A percentile compares a stretch with the other conserved stretches of the same genome.
Evolutionary conservation across 345 rosid species (phyloP).

Genomic region (Gossypium turneri): DNA sequence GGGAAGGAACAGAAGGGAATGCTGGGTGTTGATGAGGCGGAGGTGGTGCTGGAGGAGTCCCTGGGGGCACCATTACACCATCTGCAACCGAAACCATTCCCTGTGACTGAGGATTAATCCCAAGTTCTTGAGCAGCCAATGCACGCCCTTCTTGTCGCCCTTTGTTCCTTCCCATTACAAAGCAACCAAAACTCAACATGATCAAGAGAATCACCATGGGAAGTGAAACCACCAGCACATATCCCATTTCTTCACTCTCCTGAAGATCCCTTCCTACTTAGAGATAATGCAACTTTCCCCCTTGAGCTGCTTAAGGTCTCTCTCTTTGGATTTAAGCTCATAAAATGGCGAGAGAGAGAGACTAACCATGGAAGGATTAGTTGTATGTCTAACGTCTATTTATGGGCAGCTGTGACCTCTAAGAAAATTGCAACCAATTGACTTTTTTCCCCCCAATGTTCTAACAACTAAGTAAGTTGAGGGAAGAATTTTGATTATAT

Average conservation of each 20-base stretch:
- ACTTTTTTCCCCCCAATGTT: not conserved
- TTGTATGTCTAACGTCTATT: not conserved
- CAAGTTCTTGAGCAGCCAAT: slow-evolving; percentile 3
- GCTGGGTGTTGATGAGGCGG: not conserved
- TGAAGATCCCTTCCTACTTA: not conserved
- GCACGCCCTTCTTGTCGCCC: slow-evolving; percentile 49
- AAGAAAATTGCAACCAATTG: not conserved
- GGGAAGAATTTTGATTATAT: not conserved
- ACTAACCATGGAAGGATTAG: not conserved
- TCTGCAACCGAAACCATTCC: not conserved
- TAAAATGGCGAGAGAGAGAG: not conserved
- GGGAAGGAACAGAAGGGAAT: not conserved
- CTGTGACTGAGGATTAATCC: not conserved
- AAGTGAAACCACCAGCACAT: slow-evolving; percentile 4
- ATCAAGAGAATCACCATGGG: slow-evolving; percentile 11
- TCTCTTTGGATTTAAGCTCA: not conserved
- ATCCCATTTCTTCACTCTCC: not conserved
- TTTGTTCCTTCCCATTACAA: slow-evolving; percentile 50
- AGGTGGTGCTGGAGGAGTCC: not conserved
- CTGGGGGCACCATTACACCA: not conserved
- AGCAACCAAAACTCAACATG: slow-evolving; percentile 43
- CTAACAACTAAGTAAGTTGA: not conserved
- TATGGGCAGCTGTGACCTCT: not conserved
- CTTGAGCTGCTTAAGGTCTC: not conserved
- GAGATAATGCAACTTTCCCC: not conserved